A percentile compares a stretch with the other conserved stretches of the same genome.
phyloP scores from a whole-genome alignment of 2,329 filamentous ascomycete genomes.

The Leptoxyphium fumago region DNA sequence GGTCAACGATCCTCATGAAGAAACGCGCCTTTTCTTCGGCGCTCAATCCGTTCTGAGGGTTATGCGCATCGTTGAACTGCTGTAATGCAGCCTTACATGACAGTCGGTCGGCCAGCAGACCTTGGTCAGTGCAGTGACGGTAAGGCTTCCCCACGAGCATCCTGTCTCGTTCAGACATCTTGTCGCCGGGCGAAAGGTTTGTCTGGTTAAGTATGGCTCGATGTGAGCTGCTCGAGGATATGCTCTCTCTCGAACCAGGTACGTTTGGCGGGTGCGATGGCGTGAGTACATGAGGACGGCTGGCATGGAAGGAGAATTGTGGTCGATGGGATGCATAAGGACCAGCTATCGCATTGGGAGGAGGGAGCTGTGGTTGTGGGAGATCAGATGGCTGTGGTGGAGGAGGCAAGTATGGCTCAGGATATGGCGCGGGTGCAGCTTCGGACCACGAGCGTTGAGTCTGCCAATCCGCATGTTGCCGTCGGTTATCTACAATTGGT shows the following conservation, averaged over 20 bases:
- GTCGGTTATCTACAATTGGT: not conserved
- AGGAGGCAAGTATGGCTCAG: not conserved
- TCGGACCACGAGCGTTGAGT: not conserved
- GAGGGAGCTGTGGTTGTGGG: slow-evolving; percentile 4
- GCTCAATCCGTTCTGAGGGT: slow-evolving; percentile 53
- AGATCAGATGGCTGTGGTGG: not conserved
- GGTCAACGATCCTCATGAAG: slow-evolving; percentile 58
- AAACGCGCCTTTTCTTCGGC: slow-evolving; percentile 51
- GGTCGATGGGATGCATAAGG: slow-evolving; percentile 4
- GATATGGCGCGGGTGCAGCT: not conserved
- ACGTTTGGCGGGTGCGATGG: slow-evolving; percentile 6
- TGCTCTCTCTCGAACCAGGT: slow-evolving; percentile 7
- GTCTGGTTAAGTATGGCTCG: slow-evolving; percentile 35
- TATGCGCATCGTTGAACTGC: slow-evolving; percentile 73
- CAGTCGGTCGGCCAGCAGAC: slow-evolving; percentile 71
- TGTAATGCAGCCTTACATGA: slow-evolving; percentile 68
- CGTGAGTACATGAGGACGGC: slow-evolving; percentile 1
- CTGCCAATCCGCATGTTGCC: not conserved
- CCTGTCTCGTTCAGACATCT: slow-evolving; percentile 60
- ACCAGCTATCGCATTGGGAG: slow-evolving; percentile 4
- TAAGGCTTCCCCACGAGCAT: slow-evolving; percentile 76
- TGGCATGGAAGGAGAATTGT: not conserved
- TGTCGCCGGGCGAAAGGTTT: slow-evolving; percentile 11
- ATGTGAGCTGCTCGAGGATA: slow-evolving; percentile 28
- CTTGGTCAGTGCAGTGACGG: slow-evolving; percentile 55